A percentile compares a stretch with the other conserved stretches of the same genome.
phyloP scores from a whole-genome alignment of 345 rosid genomes.

The Rhizophora mangle region DNA sequence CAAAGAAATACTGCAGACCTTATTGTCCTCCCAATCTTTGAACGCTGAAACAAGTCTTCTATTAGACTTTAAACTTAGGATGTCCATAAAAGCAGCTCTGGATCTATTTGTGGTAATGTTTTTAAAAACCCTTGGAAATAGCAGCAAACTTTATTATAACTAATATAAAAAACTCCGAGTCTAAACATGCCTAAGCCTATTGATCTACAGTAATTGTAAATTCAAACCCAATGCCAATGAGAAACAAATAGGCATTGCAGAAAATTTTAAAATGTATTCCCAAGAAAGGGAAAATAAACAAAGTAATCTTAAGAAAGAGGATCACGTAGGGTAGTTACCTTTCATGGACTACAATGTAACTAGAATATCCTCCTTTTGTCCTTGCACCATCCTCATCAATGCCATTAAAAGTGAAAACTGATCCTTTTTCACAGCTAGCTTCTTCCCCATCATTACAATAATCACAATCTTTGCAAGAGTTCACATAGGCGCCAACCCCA shows the following conservation, averaged over 20 bases:
- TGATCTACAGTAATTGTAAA: too few relatives aligned
- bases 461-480: constrained; percentile 77
- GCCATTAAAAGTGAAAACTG: constrained; percentile 58
- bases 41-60: too few relatives aligned
- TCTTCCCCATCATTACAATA: constrained; percentile 56
- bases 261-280: background rate
- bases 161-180: too few relatives aligned
- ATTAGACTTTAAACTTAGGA: too few relatives aligned
- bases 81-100: too few relatives aligned
- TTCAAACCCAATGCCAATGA: background rate
- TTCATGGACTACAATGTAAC: constrained; percentile 66
- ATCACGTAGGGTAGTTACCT: constrained; percentile 35
- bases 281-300: background rate
- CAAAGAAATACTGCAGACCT: too few relatives aligned
- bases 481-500: constrained; percentile 89
- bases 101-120: too few relatives aligned
- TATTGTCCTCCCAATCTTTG: too few relatives aligned
- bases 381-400: constrained; percentile 67
- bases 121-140: too few relatives aligned
- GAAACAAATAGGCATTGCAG: background rate
- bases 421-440: constrained; percentile 51
- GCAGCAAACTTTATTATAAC: too few relatives aligned
- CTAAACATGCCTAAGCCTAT: too few relatives aligned
- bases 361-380: constrained; percentile 89
- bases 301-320: background rate